These are phyloP conservation scores for Tulasnella sp. DNA, from an alignment of 768 basidiomycete genomes.

Conservation along the genomic window DNA sequence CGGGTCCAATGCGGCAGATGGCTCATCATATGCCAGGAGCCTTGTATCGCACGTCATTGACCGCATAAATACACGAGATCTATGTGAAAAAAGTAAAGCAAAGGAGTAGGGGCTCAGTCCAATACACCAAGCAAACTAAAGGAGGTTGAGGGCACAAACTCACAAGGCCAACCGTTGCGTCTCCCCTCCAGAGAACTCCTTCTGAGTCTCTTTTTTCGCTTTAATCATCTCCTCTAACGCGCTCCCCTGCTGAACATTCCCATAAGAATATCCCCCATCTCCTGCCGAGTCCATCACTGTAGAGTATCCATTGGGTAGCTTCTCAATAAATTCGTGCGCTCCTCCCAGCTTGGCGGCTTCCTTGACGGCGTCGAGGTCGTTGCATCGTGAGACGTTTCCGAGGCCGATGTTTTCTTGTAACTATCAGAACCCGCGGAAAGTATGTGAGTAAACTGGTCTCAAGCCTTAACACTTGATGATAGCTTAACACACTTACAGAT, in stretches of 20 bases:
- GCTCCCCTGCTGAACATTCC: constrained; percentile 22
- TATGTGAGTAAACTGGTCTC: too few species aligned
- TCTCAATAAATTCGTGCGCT: constrained; percentile 17
- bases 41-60: constrained; percentile 31
- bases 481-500: constrained; percentile 18
- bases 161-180: constrained; percentile 26
- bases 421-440: background rate
- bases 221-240: constrained; percentile 17
- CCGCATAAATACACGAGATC: constrained; percentile 34
- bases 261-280: constrained; percentile 17
- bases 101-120: too few species aligned
- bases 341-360: constrained; percentile 17
- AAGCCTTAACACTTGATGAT: background rate
- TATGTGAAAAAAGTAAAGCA: background rate
- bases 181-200: constrained; percentile 27
- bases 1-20: constrained; percentile 46
- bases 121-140: background rate
- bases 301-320: constrained; percentile 12
- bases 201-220: constrained; percentile 22
- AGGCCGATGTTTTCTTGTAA: constrained; percentile 34
- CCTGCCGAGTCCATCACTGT: constrained; percentile 5
- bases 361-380: constrained; percentile 12
- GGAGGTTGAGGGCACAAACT: background rate
- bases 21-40: constrained; percentile 49
- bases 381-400: constrained; percentile 23